phyloP scores from a whole-genome alignment of 345 rosid species.

The Eucalyptus rudis region DNA sequence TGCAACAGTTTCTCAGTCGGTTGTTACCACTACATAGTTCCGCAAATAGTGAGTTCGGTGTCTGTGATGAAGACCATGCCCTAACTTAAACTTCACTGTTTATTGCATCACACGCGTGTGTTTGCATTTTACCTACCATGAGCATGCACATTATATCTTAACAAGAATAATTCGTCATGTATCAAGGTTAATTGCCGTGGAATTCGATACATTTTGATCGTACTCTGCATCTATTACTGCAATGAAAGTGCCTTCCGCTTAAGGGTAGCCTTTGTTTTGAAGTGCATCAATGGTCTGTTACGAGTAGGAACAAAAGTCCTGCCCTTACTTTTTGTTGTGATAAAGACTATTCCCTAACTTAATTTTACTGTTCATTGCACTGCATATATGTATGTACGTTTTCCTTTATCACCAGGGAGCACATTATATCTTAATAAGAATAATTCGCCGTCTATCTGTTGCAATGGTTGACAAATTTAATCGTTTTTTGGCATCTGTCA shows the following conservation, averaged over 20 bases:
- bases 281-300: not conserved
- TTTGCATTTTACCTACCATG: not conserved
- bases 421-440: not conserved
- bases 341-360: not conserved
- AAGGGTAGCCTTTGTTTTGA: not conserved
- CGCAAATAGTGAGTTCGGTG: not conserved
- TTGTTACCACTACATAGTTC: not conserved
- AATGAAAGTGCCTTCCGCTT: not conserved
- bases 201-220: not conserved
- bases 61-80: not conserved
- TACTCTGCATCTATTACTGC: rapidly evolving
- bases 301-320: not conserved
- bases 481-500: not conserved
- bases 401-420: not conserved
- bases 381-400: not conserved
- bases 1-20: not conserved
- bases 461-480: not conserved
- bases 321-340: not conserved
- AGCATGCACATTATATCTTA: not conserved
- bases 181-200: not conserved
- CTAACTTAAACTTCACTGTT: not conserved
- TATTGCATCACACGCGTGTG: not conserved
- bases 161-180: not conserved
- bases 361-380: not conserved
- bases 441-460: rapidly evolving